Evolutionary conservation across 2,329 filamentous ascomycete species (phyloP), one percentile per base, ranked within the genome.

Genomic region (Alternaria brassicae): DNA sequence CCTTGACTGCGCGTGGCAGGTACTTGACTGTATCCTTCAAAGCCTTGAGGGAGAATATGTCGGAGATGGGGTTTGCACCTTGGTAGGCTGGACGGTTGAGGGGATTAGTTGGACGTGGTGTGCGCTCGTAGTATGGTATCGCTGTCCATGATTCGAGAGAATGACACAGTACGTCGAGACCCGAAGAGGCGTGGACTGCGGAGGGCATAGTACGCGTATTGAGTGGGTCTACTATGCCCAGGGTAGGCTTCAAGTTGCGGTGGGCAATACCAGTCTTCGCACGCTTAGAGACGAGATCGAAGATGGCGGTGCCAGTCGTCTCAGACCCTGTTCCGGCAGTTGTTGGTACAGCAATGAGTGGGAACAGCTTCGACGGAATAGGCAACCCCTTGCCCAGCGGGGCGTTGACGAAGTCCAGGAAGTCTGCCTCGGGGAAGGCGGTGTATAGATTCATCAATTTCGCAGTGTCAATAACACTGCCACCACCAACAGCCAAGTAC

Each of bases 371-470:
- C 57, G 85, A 86, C 28, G 87, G 87, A 60, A 96, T 90, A 0
- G 92, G 91, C 23, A 86, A 80, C 4, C 95, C 95, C 63, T 91
- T 92, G 59, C 95, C 95, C 0, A 98, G 82, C 0, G 95, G 95
- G 0, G 94, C 94, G 73, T 98, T 98, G 78, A 99, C 95, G 71
- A 99, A 99, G 82, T 99, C 94, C 34, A 98, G 84, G 75, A 99
- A 97, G 69, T 95, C 91, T 32, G 94, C 94, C 7, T 97, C 91
- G 70, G 93, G 93, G 75, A 93, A 97, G 63, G 88, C 89, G 1
- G 89, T 91, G 81, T 98, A 98, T 0, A 99, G 85, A 75, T 99
- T 99, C 93, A 99, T 98, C 56, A 99, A 85, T 80, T 99, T 99
- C 54, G 95, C 94, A 1, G 95, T 99, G 79, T 99, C 95, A 68